Percentiles rank a stretch among this genome's conserved stretches.
These are phyloP conservation scores for Metarhizium album DNA, from an alignment of 2,329 filamentous ascomycete species.

Conservation along the genomic window DNA sequence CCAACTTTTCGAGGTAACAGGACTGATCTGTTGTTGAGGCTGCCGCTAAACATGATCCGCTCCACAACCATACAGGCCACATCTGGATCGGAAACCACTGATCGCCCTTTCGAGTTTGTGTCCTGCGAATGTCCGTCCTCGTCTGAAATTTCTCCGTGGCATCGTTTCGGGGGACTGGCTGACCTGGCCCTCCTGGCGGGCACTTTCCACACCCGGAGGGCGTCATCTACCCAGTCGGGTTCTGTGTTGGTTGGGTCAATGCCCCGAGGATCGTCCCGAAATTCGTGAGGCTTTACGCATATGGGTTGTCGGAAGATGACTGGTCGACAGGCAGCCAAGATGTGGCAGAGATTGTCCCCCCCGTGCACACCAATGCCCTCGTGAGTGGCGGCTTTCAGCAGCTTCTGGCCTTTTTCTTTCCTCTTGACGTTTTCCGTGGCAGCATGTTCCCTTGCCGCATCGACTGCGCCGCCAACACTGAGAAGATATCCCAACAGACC, in stretches of 20 bases:
- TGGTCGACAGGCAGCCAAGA: conserved; percentile 68
- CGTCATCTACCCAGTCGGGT: conserved; percentile 66
- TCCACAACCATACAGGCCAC: conserved; percentile 22
- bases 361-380: conserved; percentile 59
- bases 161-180: conserved; percentile 25
- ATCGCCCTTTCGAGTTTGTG: conserved; percentile 4
- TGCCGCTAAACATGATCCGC: conserved; percentile 25
- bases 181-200: conserved; percentile 30
- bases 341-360: conserved; percentile 67
- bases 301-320: conserved; percentile 83
- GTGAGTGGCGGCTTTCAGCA: conserved; percentile 13
- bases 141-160: conserved; percentile 11
- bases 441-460: conserved; percentile 32
- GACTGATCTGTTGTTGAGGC: conserved; percentile 13
- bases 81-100: conserved; percentile 18
- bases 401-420: conserved; percentile 25
- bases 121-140: background rate
- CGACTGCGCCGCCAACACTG: conserved; percentile 62
- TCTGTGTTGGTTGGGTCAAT: conserved; percentile 17
- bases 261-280: conserved; percentile 33
- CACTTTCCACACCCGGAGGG: conserved; percentile 78
- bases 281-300: conserved; percentile 61
- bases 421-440: conserved; percentile 29
- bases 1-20: conserved; percentile 16
- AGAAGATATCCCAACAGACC: conserved; percentile 79